phyloP scores from a whole-genome alignment of 495 filamentous ascomycete species.

The Penicillium arizonense region DNA sequence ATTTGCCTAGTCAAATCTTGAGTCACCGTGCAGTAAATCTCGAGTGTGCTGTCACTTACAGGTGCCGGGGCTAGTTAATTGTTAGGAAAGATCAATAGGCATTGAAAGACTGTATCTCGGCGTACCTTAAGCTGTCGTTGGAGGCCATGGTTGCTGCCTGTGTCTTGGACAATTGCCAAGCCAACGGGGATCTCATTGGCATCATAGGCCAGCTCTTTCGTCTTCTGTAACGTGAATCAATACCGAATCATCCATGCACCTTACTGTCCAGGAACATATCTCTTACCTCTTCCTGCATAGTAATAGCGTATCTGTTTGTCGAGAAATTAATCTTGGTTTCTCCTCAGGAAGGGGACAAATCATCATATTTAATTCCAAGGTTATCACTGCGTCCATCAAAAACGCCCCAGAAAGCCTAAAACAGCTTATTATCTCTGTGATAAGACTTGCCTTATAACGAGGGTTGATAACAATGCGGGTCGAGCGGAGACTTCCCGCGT shows the following conservation, averaged over 20 bases:
- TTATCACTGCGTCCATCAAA: no score
- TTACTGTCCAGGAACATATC: not conserved
- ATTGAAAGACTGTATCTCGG: not conserved
- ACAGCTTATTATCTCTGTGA: no score
- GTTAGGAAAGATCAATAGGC: not conserved
- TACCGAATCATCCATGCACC: not conserved
- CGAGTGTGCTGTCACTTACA: constrained; percentile 7
- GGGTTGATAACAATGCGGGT: constrained; percentile 8
- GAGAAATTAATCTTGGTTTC: no score
- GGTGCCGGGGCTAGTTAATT: constrained; percentile 14
- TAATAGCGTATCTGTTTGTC: not conserved
- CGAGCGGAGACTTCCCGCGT: constrained; percentile 11
- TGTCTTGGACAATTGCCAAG: constrained; percentile 5
- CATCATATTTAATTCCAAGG: no score
- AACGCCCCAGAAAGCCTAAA: no score
- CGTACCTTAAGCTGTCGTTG: constrained; percentile 18
- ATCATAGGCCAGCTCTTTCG: constrained; percentile 3
- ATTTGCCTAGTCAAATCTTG: constrained; percentile 11
- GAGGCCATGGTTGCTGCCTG: constrained; percentile 12
- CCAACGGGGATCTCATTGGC: constrained; percentile 14
- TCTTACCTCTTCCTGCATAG: not conserved
- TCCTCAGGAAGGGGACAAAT: no score
- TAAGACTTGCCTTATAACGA: no score
- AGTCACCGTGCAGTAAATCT: not conserved
- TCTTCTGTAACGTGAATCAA: constrained; percentile 5